Base-by-base conservation (phyloP, 176 grass and related monocot genomes). In the Zizania latifolia region DNA sequence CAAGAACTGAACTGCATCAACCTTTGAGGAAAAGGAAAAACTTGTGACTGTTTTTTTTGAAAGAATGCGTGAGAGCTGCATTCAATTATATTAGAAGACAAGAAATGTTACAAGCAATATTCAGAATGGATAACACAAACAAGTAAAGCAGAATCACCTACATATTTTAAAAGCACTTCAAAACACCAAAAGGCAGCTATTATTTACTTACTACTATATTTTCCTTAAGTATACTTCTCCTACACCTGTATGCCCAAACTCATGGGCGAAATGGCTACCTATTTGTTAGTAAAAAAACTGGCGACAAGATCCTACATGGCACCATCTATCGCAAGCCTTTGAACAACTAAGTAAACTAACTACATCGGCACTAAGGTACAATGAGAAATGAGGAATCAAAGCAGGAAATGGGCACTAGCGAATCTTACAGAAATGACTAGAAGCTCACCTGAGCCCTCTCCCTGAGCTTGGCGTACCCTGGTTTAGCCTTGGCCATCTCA, bases 401-500 rank as follows among this genome's bases (percentile, higher is more conserved):
- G 46, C 35, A 13, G 28, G 36, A 48, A 53, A 53, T 22, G 48
- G 9, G 48, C n/a, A 8, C 0, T n/a, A 53, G n/a, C 48, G n/a
- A 53, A 5, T 53, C 19, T 22, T 3, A 22, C 48, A 45, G 43
- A 14, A 24, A 26, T 4, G 8, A n/a, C 22, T 19, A 24, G 21
- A 27, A 85, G 61, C 69, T 73, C 40, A 95, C 92, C 82, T 86
- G 86, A 54, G 89, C 79, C 30, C 4, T 87, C 78, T 77, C 78
- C 66, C 86, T 91, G 50, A 93, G 84, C 74, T 73, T 86, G 71
- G 75, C 81, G 67, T 97, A 93, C 15, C 90, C 94, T 2, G 86
- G 88, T 15, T 89, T 77, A 60, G 43, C 79, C 90, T 83, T 97
- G 58, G 78, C 94, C 64, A 87, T 62, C 84, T 77, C 55, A 65